phyloP scores from a whole-genome alignment of 1,284 basidiomycete species.

The Coriolopsis trogii region DNA sequence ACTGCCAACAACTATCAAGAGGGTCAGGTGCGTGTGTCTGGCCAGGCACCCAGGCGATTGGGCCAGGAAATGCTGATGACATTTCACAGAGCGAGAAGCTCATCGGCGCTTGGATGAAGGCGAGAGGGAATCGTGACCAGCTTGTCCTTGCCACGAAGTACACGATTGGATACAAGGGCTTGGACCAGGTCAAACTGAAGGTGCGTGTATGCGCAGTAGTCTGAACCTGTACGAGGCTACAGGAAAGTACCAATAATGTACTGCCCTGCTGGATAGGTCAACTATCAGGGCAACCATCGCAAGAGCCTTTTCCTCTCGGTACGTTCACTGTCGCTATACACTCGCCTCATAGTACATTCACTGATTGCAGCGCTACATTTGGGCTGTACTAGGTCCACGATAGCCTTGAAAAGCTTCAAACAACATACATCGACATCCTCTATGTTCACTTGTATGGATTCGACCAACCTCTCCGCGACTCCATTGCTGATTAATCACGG shows the following conservation, averaged over 20 bases:
- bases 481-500: neutral
- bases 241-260: too few relatives aligned
- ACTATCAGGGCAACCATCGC: conserved; percentile 19
- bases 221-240: neutral
- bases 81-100: conserved; percentile 28
- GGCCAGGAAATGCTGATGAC: neutral
- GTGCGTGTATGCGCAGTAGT: neutral
- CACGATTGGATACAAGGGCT: conserved; percentile 8
- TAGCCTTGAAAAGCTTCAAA: conserved; percentile 59
- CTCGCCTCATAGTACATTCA: too few relatives aligned
- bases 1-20: conserved; percentile 38
- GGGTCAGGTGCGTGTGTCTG: conserved; percentile 14
- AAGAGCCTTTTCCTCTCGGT: conserved; percentile 18
- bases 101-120: conserved; percentile 48
- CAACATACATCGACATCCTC: conserved; percentile 53
- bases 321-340: too few relatives aligned
- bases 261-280: conserved; percentile 3
- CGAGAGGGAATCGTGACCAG: conserved; percentile 43
- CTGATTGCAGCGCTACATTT: neutral
- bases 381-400: conserved; percentile 33
- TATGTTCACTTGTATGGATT: conserved; percentile 37
- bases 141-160: conserved; percentile 47
- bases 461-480: conserved; percentile 12
- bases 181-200: conserved; percentile 8
- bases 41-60: neutral